Percentiles rank a stretch among this genome's conserved stretches.
These are phyloP conservation scores for Talaromyces sp. DNA, from an alignment of 2,329 filamentous ascomycete genomes.

Conservation along the genomic window DNA sequence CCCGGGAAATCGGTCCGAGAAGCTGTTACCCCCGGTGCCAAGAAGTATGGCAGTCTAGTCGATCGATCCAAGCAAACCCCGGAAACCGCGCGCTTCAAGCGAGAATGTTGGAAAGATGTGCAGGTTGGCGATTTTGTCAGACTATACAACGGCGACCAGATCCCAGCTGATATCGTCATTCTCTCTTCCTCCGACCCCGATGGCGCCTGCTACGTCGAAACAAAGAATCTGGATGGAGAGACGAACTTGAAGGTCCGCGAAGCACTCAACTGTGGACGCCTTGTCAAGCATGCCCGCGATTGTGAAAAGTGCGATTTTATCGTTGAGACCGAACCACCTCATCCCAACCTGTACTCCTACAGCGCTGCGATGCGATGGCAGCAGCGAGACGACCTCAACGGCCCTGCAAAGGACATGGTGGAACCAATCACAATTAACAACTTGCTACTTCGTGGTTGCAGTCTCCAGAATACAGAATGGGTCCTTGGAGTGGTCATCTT, in stretches of 20 bases:
- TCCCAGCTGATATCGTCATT: slow-evolving; percentile 89
- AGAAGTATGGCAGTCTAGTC: slow-evolving; percentile 62
- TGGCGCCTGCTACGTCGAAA: slow-evolving; percentile 94
- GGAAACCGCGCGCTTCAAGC: slow-evolving; percentile 79
- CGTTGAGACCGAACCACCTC: slow-evolving; percentile 84
- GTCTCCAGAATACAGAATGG: slow-evolving; percentile 94
- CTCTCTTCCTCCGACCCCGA: slow-evolving; percentile 89
- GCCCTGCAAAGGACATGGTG: slow-evolving; percentile 68
- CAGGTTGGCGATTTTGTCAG: slow-evolving; percentile 95
- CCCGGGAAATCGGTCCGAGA: slow-evolving; percentile 24
- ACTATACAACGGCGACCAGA: slow-evolving; percentile 90
- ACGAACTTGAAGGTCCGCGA: slow-evolving; percentile 95
- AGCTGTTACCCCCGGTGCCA: slow-evolving; percentile 23
- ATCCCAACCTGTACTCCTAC: slow-evolving; percentile 93
- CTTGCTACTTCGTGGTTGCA: slow-evolving; percentile 84
- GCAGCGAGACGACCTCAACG: slow-evolving; percentile 61
- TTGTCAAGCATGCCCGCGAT: slow-evolving; percentile 80
- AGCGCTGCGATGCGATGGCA: slow-evolving; percentile 84
- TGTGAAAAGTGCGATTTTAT: slow-evolving; percentile 84
- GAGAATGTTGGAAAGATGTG: slow-evolving; percentile 90
- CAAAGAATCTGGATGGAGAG: slow-evolving; percentile 95
- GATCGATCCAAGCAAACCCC: slow-evolving; percentile 61
- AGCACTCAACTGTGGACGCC: slow-evolving; percentile 76
- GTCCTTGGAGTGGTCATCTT: slow-evolving; percentile 86
- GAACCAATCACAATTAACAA: slow-evolving; percentile 96